Evolutionary conservation across 2,329 filamentous ascomycete species (phyloP), one percentile per base, ranked within the genome.

Genomic region (Aspergillus pseudonomiae): DNA sequence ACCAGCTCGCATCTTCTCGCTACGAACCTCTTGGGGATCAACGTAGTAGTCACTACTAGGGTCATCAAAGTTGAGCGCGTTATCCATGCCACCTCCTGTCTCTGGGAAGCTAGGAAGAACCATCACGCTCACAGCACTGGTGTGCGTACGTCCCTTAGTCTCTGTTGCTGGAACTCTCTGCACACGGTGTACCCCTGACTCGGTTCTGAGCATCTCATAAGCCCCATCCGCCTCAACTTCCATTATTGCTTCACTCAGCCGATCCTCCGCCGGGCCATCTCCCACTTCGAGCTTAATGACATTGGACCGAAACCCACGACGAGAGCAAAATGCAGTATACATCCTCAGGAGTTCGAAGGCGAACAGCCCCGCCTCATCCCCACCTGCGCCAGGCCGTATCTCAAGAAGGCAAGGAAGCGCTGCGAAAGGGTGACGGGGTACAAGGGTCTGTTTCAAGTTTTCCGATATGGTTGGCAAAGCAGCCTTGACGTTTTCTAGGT

Each of bases 131-230:
- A 93, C 94, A 14, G 94, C 94, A 74, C 91, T 95, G 12, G 95
- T 99, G 78, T 99, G 95, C 19, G 93, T 95, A 32, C 95, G 89
- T 2, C 95, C 95, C 75, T 93, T 94, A 68, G 85, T 91, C 77
- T 99, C 95, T 0, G 95, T 99, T 12, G 89, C 89, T 1, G 95
- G 95, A 4, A 99, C 90, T 30, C 95, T 89, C 82, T 99, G 95
- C 0, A 99, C 95, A 32, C 95, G 88, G 77, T 99, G 95, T 68
- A 99, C 95, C 36, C 95, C 95, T 3, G 94, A 92, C 79, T 99
- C 95, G 70, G 90, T 90, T 65, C 94, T 87, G 71, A 99, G 87
- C 1, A 88, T 74, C 64, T 91, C 92, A 78, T 97, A 99, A 26
- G 93, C 89, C 34, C 92, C 92, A 1, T 87, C 80, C 57, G 88